Conservation (phyloP, 192 early-diverging fungal species). For the Dissophora ornata region DNA sequence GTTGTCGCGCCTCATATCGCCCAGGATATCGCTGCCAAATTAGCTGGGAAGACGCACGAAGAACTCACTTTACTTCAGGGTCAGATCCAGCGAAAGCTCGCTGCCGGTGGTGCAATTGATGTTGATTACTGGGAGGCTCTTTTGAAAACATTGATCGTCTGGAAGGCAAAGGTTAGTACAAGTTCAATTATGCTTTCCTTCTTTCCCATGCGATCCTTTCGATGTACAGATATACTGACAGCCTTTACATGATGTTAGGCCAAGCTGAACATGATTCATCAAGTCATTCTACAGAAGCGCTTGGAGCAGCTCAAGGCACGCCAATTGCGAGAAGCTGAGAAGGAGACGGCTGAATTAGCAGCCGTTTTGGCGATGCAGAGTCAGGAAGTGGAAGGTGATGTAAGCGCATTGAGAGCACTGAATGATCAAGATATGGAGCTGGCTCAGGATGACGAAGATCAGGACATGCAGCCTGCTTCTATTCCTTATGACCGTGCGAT, state of each 20-base stretch:
- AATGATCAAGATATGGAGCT: constrained; percentile 59
- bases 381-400: constrained; percentile 47
- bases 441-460: constrained; percentile 60
- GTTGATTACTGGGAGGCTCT: constrained; percentile 96
- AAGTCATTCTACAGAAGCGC: constrained; percentile 76
- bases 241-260: constrained; percentile 54
- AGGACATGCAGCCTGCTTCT: constrained; percentile 41
- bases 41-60: constrained; percentile 77
- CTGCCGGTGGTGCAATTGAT: constrained; percentile 76
- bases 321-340: constrained; percentile 67
- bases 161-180: constrained; percentile 84
- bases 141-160: constrained; percentile 78
- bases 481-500: constrained; percentile 71
- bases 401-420: constrained; percentile 4
- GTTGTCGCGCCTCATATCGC: constrained; percentile 61
- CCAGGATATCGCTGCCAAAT: constrained; percentile 74
- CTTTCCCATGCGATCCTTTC: no score
- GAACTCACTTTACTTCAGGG: constrained; percentile 79
- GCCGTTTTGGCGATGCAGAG: constrained; percentile 63
- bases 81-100: constrained; percentile 81
- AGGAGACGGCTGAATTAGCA: constrained; percentile 63
- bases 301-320: constrained; percentile 75
- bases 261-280: constrained; percentile 82
- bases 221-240: no score
- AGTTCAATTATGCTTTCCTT: neutral